These are phyloP conservation scores for Daedaleopsis sinensis DNA, from an alignment of 768 basidiomycete genomes.

Conservation along the genomic window DNA sequence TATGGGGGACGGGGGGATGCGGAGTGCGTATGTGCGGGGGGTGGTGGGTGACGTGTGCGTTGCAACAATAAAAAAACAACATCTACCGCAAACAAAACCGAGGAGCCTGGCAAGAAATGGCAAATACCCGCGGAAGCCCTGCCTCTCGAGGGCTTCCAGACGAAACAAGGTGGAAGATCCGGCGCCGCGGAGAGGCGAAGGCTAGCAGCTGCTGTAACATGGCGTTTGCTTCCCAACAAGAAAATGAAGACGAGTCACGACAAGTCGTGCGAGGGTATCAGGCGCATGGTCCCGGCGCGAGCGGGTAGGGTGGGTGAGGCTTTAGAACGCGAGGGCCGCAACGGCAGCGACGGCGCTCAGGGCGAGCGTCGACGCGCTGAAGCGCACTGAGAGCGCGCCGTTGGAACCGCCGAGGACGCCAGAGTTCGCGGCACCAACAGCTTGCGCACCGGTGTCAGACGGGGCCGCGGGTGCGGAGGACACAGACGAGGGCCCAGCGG, in stretches of 20 bases:
- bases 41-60: background rate
- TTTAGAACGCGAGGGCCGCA: slow-evolving; percentile 26
- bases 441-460: slow-evolving; percentile 17
- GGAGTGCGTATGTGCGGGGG: background rate
- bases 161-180: slow-evolving; percentile 15
- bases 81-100: slow-evolving; percentile 9
- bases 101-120: background rate
- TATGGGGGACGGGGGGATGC: background rate
- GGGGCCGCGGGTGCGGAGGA: slow-evolving; percentile 19
- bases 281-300: slow-evolving; percentile 17
- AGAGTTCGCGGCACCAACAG: slow-evolving; percentile 39
- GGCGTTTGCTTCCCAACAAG: slow-evolving; percentile 21
- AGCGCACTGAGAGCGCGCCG: slow-evolving; percentile 29
- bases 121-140: slow-evolving; percentile 15
- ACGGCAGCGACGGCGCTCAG: slow-evolving; percentile 25
- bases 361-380: slow-evolving; percentile 28
- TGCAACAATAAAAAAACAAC: slow-evolving; percentile 17
- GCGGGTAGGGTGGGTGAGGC: slow-evolving; percentile 1
- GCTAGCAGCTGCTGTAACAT: slow-evolving; percentile 22
- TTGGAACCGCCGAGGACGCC: slow-evolving; percentile 28
- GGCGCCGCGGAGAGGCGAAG: slow-evolving; percentile 22
- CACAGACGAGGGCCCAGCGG: slow-evolving; percentile 18
- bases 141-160: slow-evolving; percentile 19
- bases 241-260: background rate
- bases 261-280: slow-evolving; percentile 9